Percentiles rank a stretch among this genome's conserved stretches.
These are phyloP conservation scores for Perkinsus marinus DNA, from an alignment of 169 alveolate species.

Conservation along the genomic window DNA sequence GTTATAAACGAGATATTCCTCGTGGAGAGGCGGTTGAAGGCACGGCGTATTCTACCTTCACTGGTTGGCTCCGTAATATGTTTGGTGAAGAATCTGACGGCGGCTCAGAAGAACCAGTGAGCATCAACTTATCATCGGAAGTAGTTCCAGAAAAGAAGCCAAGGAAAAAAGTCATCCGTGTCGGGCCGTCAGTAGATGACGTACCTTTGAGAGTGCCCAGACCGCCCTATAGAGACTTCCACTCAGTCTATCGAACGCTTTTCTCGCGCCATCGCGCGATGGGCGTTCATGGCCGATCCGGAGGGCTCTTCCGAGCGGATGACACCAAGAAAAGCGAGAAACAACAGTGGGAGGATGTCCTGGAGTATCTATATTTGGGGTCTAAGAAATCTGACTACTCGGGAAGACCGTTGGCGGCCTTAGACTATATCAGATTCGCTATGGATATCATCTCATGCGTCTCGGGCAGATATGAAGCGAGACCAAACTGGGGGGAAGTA, in stretches of 20 bases:
- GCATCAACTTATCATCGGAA: no score
- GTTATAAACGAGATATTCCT: not conserved
- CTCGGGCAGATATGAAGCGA: not conserved
- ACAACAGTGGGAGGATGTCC: not conserved
- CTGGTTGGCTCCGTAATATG: not conserved
- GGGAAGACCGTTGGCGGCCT: not conserved
- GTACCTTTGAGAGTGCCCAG: not conserved
- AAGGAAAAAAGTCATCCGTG: not conserved
- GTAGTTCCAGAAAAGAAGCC: no score
- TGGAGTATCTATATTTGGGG: not conserved
- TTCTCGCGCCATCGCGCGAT: not conserved
- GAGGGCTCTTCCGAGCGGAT: not conserved
- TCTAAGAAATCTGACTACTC: not conserved
- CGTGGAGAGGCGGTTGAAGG: not conserved
- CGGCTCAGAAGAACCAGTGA: no score
- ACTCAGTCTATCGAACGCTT: not conserved
- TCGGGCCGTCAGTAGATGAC: not conserved
- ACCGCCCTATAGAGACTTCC: not conserved
- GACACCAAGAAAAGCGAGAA: not conserved
- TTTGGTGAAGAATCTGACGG: not conserved
- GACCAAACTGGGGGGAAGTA: not conserved
- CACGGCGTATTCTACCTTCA: not conserved
- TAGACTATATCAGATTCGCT: not conserved
- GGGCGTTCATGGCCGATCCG: not conserved
- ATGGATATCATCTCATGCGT: not conserved